Percentiles rank a stretch among this genome's conserved stretches.
phyloP scores from a whole-genome alignment of 257 asterid species.

The Ophiorrhiza pumila region DNA sequence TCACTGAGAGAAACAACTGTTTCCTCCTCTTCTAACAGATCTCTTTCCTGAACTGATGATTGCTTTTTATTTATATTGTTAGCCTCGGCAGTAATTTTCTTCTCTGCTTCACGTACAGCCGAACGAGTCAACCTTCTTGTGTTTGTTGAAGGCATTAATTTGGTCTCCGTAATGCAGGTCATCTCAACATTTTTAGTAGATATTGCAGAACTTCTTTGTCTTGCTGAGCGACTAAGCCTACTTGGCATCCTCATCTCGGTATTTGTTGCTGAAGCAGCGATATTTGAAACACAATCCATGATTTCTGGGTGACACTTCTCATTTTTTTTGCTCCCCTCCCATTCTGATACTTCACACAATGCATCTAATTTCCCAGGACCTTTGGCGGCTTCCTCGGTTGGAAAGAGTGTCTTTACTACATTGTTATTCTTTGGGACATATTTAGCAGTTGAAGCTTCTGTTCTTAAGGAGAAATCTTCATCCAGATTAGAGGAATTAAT shows the following conservation, averaged over 20 bases:
- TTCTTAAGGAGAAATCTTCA: slow-evolving; percentile 17
- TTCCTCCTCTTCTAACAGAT: slow-evolving; percentile 17
- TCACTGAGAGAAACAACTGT: slow-evolving; percentile 13
- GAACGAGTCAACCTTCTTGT: slow-evolving; percentile 42
- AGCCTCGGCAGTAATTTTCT: slow-evolving; percentile 19
- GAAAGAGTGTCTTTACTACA: slow-evolving; percentile 36
- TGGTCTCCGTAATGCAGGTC: neutral
- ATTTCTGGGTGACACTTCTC: slow-evolving; percentile 1
- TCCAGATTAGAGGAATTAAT: slow-evolving; percentile 12
- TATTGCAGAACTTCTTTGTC: neutral
- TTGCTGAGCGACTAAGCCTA: neutral
- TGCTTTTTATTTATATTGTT: slow-evolving; percentile 4
- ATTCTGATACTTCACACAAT: slow-evolving; percentile 11
- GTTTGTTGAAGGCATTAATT: neutral
- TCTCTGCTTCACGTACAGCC: slow-evolving; percentile 19
- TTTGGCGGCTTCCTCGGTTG: slow-evolving; percentile 22
- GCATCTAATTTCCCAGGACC: slow-evolving; percentile 19
- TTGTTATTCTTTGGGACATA: slow-evolving; percentile 22
- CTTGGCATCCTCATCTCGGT: slow-evolving; percentile 17
- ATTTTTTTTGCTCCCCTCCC: slow-evolving; percentile 1
- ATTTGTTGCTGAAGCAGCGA: slow-evolving; percentile 13
- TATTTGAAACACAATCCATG: neutral
- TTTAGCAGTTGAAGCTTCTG: slow-evolving; percentile 23
- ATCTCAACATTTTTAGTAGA: neutral
- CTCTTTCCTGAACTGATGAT: slow-evolving; percentile 1